These are phyloP conservation scores for Acer yangbiense DNA, from an alignment of 345 rosid genomes.

Conservation along the genomic window DNA sequence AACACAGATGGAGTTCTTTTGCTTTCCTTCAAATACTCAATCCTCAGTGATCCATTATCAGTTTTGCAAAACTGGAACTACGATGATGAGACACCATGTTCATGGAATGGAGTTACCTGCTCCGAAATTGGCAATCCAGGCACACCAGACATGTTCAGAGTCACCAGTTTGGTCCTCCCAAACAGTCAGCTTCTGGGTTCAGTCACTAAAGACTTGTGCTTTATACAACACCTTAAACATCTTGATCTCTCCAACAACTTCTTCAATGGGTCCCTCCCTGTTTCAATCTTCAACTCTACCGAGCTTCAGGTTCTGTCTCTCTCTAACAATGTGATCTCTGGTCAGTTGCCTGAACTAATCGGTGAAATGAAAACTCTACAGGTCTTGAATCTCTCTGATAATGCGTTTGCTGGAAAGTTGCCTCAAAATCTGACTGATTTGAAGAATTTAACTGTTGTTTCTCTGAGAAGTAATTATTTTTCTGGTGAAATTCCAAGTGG, in stretches of 20 bases:
- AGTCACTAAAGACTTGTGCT: slow-evolving; percentile 49
- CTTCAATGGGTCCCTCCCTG: slow-evolving; percentile 68
- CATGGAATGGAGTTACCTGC: slow-evolving; percentile 74
- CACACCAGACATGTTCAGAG: slow-evolving; percentile 57
- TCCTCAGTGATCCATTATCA: slow-evolving; percentile 63
- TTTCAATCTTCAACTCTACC: slow-evolving; percentile 51
- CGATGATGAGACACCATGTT: slow-evolving; percentile 63
- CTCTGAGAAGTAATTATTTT: slow-evolving; percentile 62
- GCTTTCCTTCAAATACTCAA: slow-evolving; percentile 72
- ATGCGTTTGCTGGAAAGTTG: slow-evolving; percentile 65
- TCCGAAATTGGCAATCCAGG: slow-evolving; percentile 39
- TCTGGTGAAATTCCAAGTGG: slow-evolving; percentile 62
- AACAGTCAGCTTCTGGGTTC: slow-evolving; percentile 65
- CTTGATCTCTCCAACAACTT: slow-evolving; percentile 71
- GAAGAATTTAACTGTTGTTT: slow-evolving; percentile 61
- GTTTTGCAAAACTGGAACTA: slow-evolving; percentile 66
- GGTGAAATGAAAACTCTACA: slow-evolving; percentile 45
- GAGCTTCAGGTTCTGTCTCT: slow-evolving; percentile 57
- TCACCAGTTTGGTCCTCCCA: slow-evolving; percentile 60
- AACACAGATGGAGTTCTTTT: slow-evolving; percentile 60
- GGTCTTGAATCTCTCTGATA: slow-evolving; percentile 73
- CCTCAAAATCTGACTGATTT: slow-evolving; percentile 52
- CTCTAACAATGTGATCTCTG: slow-evolving; percentile 60
- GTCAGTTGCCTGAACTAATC: slow-evolving; percentile 55
- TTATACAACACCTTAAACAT: slow-evolving; percentile 46